A percentile compares a stretch with the other conserved stretches of the same genome.
These are phyloP conservation scores for Pythium rhizo-oryzae DNA, from an alignment of 352 stramenopile species.

Conservation along the genomic window DNA sequence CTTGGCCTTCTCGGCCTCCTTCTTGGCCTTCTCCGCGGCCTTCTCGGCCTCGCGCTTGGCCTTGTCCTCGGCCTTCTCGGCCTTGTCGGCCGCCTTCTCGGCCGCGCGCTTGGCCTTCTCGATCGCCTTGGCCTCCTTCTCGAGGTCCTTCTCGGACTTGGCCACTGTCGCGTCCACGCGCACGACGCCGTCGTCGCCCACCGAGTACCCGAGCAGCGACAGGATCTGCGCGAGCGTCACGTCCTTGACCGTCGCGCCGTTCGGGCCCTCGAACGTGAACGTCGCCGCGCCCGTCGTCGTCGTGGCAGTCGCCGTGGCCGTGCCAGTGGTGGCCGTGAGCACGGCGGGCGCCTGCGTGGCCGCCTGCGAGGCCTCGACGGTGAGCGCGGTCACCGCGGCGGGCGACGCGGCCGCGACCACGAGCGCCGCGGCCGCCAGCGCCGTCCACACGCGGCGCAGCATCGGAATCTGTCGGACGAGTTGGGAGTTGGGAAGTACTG, in stretches of 20 bases:
- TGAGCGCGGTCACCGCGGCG: too few species aligned
- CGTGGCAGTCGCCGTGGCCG: not conserved
- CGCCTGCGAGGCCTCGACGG: not conserved
- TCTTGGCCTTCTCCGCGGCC: constrained; percentile 9
- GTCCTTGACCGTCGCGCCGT: constrained; percentile 10
- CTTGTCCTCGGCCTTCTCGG: constrained; percentile 18
- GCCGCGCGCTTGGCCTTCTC: constrained; percentile 23
- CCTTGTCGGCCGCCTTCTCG: constrained; percentile 19
- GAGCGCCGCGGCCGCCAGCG: constrained; percentile 3
- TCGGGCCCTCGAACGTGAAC: constrained; percentile 19
- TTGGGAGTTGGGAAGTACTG: not conserved
- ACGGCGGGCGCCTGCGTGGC: too few species aligned
- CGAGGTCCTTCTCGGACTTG: constrained; percentile 11
- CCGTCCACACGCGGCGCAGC: constrained; percentile 13
- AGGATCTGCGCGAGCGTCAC: constrained; percentile 26
- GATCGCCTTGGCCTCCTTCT: constrained; percentile 19
- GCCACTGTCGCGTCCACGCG: constrained; percentile 12
- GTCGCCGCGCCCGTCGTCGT: not conserved
- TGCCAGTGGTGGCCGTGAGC: too few species aligned
- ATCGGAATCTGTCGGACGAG: not conserved
- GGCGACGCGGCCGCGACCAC: not conserved
- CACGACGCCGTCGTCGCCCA: constrained; percentile 19
- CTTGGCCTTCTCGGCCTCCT: constrained; percentile 15
- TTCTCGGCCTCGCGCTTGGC: constrained; percentile 20
- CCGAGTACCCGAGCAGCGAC: constrained; percentile 21